Conservation (phyloP, 2,329 filamentous ascomycete genomes). For the Neonectria punicea region DNA sequence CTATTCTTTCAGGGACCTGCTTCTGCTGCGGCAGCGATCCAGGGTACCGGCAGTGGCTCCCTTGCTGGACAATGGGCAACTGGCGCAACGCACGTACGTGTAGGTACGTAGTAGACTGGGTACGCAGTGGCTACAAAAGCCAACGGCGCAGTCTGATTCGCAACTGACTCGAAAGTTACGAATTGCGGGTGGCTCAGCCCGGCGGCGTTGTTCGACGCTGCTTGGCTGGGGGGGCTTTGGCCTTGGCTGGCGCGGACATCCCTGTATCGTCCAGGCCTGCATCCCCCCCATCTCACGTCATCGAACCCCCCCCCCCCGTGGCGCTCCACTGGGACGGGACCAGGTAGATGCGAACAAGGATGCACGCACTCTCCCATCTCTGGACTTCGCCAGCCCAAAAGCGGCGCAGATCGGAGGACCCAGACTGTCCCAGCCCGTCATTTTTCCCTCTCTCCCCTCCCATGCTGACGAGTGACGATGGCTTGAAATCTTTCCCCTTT, state of each 20-base stretch:
- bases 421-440: not conserved
- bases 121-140: too few relatives aligned
- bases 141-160: not conserved
- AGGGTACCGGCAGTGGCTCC: not conserved
- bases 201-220: not conserved
- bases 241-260: not conserved
- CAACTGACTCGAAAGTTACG: not conserved
- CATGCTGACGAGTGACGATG: not conserved
- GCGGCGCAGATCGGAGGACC: not conserved
- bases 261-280: not conserved
- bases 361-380: not conserved
- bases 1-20: too few relatives aligned
- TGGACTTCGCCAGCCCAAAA: not conserved
- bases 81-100: not conserved
- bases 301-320: conserved; percentile 32
- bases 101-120: too few relatives aligned
- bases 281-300: conserved; percentile 38
- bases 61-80: too few relatives aligned
- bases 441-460: not conserved
- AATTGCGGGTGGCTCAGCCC: conserved; percentile 19
- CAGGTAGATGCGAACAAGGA: not conserved
- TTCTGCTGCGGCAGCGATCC: too few relatives aligned
- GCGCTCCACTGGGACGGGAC: conserved; percentile 12
- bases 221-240: not conserved
- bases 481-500: not conserved